phyloP scores from a whole-genome alignment of 2,329 filamentous ascomycete species.

The Neonectria punicea region DNA sequence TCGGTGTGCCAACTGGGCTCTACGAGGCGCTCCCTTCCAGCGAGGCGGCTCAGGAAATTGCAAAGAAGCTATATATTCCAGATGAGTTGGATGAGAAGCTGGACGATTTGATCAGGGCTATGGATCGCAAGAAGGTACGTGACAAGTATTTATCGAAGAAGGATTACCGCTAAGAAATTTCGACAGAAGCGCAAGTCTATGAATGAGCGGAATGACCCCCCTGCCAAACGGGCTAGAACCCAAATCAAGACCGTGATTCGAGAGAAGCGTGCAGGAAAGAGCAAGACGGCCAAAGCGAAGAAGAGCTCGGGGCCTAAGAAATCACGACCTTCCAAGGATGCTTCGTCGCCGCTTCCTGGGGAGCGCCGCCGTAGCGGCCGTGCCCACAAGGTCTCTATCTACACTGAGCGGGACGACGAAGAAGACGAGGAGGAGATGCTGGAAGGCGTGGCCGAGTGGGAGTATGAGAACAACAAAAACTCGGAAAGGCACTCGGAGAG shows the following conservation, averaged over 20 bases:
- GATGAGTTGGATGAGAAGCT: conserved; percentile 80
- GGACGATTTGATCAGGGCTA: conserved; percentile 70
- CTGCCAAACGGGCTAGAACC: conserved; percentile 51
- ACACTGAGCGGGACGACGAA: conserved; percentile 66
- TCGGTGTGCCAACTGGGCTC: conserved; percentile 81
- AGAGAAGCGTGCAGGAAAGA: conserved; percentile 50
- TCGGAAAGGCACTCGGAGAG: not conserved
- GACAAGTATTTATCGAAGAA: not conserved
- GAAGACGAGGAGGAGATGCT: conserved; percentile 72
- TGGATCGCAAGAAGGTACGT: conserved; percentile 79
- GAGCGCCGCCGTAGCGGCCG: conserved; percentile 69
- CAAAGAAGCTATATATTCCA: conserved; percentile 85
- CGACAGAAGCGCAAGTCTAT: conserved; percentile 66
- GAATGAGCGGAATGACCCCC: conserved; percentile 60
- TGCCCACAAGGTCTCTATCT: conserved; percentile 57
- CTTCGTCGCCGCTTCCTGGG: conserved; percentile 46
- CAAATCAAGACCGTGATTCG: conserved; percentile 51
- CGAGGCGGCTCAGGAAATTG: conserved; percentile 83
- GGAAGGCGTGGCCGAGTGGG: conserved; percentile 68
- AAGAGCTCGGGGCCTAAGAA: conserved; percentile 50
- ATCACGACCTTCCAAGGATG: conserved; percentile 41
- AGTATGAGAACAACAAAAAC: conserved; percentile 52
- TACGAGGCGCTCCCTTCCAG: conserved; percentile 82
- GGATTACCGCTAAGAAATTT: conserved; percentile 37
- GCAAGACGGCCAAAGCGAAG: conserved; percentile 49